These are phyloP conservation scores for Zymoseptoria pseudotritici DNA, from an alignment of 2,329 filamentous ascomycete species.

Conservation along the genomic window DNA sequence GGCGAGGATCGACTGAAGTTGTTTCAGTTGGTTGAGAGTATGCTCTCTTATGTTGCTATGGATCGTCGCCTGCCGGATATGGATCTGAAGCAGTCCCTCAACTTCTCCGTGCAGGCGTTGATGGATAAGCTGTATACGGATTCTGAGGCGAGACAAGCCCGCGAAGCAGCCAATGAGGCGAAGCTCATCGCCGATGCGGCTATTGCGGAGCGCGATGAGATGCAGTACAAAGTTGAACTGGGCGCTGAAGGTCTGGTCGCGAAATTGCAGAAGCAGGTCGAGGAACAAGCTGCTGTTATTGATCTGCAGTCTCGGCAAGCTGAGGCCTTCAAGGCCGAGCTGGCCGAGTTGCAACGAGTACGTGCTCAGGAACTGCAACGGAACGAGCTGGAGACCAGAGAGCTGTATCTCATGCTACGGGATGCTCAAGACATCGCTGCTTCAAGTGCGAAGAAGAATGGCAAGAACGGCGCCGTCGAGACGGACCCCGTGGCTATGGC, in stretches of 20 bases:
- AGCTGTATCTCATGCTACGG: conserved; percentile 95
- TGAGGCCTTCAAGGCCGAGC: conserved; percentile 79
- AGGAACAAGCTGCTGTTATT: conserved; percentile 85
- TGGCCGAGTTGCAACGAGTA: conserved; percentile 77
- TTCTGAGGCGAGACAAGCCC: conserved; percentile 82
- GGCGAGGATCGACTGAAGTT: conserved; percentile 86
- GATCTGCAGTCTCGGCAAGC: conserved; percentile 80
- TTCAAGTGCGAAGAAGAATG: conserved; percentile 63
- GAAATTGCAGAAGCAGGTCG: conserved; percentile 87
- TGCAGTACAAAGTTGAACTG: conserved; percentile 78
- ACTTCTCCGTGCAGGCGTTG: conserved; percentile 92
- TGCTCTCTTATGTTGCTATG: conserved; percentile 99
- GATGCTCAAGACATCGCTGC: conserved; percentile 95
- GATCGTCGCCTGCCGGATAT: conserved; percentile 90
- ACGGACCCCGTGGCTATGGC: conserved; percentile 71
- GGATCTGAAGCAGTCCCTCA: conserved; percentile 94
- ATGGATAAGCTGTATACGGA: conserved; percentile 95
- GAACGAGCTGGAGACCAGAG: conserved; percentile 91
- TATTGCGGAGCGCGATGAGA: conserved; percentile 92
- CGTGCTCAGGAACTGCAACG: conserved; percentile 86
- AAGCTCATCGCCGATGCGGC: conserved; percentile 91
- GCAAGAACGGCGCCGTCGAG: conserved; percentile 43
- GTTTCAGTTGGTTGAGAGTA: conserved; percentile 97
- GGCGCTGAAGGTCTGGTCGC: conserved; percentile 89
- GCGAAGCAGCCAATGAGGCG: conserved; percentile 84